These are phyloP conservation scores for Penicillium concentricum DNA, from an alignment of 2,329 filamentous ascomycete genomes.

Conservation along the genomic window DNA sequence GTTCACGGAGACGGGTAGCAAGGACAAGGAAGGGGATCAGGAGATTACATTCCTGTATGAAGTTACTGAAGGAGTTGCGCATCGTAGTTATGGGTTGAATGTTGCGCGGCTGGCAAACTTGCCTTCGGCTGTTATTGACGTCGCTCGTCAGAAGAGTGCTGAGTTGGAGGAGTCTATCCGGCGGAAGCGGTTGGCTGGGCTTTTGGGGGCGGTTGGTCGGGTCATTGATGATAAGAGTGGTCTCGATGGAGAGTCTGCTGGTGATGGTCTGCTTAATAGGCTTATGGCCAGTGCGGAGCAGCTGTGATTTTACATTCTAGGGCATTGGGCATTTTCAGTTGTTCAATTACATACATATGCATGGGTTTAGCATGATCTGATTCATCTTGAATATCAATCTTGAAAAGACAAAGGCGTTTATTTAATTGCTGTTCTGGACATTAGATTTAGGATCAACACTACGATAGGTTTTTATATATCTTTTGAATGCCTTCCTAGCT, in stretches of 20 bases:
- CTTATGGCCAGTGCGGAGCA: conserved; percentile 35
- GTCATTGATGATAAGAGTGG: conserved; percentile 20
- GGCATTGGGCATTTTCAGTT: background rate
- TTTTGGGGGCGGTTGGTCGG: conserved; percentile 31
- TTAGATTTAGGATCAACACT: background rate
- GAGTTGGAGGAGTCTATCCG: conserved; percentile 75
- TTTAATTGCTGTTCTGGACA: background rate
- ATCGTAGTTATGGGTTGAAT: conserved; percentile 91
- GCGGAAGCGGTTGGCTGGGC: conserved; percentile 56
- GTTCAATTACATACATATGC: background rate
- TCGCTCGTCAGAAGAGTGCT: conserved; percentile 74
- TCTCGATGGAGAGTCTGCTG: conserved; percentile 1
- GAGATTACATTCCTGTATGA: conserved; percentile 95
- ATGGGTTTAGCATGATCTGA: background rate
- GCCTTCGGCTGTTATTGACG: conserved; percentile 71
- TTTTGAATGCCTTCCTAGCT: no score
- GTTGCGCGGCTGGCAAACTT: conserved; percentile 84
- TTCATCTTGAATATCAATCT: background rate
- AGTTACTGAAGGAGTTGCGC: conserved; percentile 84
- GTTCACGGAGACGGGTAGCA: conserved; percentile 62
- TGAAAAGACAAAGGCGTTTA: background rate
- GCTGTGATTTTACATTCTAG: conserved; percentile 20
- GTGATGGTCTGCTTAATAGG: conserved; percentile 29
- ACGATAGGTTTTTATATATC: no score
- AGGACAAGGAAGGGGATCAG: conserved; percentile 65